Evolutionary conservation across 2,329 filamentous ascomycete species (phyloP), one percentile per base, ranked within the genome.

Genomic region (Chrysoporthe puriensis): DNA sequence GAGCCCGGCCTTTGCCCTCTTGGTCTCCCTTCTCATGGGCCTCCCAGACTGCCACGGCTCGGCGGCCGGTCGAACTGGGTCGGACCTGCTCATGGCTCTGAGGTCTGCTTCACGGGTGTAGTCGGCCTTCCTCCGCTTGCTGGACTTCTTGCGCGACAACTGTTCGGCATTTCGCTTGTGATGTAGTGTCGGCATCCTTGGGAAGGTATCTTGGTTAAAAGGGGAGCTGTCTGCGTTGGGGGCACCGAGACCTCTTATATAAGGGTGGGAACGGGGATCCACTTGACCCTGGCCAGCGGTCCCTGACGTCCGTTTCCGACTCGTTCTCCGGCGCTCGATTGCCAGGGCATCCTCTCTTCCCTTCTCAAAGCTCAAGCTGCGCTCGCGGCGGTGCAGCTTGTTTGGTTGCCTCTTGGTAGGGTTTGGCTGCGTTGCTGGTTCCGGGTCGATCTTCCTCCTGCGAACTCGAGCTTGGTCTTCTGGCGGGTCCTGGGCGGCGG

Each of bases 61-160:
- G 60, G 85, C 84, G 13, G 85, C 85, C 6, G 89, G 84, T 63
- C 91, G 87, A 64, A 89, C 81, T 6, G 92, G 89, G 72, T 90
- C 86, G 69, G 85, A 86, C 52, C 88, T 87, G 74, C 88, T 91
- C 91, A 97, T 92, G 64, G 92, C 89, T 76, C 90, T 92, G 75
- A 97, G 94, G 79, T 97, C 93, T 70, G 92, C 92, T 79, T 97
- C 94, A 67, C 95, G 87, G 68, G 91, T 85, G 75, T 88, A 87
- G 70, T 96, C 92, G 70, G 91, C 85, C 72, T 90, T 90, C 74
- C 90, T 89, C 73, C 90, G 88, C 79, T 92, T 96, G 81, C 88
- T 94, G 52, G 91, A 91, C 75, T 89, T 93, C 70, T 90, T 89
- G 68, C 89, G 87, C 63, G 87, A 79, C 34, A 82, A 81, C 62